Percentiles rank a stretch among this genome's conserved stretches.
These are phyloP conservation scores for Helotiales sp. DNA, from an alignment of 2,329 filamentous ascomycete genomes.

Conservation along the genomic window DNA sequence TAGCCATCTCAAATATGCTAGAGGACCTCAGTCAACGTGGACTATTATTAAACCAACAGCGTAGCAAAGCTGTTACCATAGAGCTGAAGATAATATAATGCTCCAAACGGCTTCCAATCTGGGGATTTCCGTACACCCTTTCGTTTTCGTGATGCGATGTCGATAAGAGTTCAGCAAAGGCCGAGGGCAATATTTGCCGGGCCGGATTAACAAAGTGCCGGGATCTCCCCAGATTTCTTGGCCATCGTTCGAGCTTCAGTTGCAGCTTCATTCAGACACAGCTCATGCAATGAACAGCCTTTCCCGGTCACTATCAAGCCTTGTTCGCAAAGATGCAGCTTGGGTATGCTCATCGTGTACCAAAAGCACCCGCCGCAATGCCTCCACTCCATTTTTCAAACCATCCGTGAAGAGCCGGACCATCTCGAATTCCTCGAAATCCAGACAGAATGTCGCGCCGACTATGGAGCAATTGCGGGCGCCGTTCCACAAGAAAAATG, in stretches of 20 bases:
- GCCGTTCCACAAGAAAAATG: constrained; percentile 70
- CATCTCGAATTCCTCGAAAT: constrained; percentile 38
- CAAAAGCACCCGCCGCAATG: constrained; percentile 23
- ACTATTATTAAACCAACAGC: too few relatives aligned
- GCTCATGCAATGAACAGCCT: constrained; percentile 34
- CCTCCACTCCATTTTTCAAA: constrained; percentile 34
- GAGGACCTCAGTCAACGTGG: too few relatives aligned
- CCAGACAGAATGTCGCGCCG: constrained; percentile 46
- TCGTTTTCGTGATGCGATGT: too few relatives aligned
- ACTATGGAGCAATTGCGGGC: constrained; percentile 69
- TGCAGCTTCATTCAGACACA: not conserved
- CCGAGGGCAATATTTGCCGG: too few relatives aligned
- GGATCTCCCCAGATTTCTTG: constrained; percentile 7
- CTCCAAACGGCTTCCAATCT: too few relatives aligned
- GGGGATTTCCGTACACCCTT: too few relatives aligned
- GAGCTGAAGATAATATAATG: too few relatives aligned
- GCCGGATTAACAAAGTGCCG: constrained; percentile 30
- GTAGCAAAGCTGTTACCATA: too few relatives aligned
- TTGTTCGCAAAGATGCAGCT: constrained; percentile 35
- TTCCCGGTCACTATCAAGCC: constrained; percentile 32
- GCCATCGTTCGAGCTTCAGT: constrained; percentile 22
- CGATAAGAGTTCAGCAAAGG: too few relatives aligned
- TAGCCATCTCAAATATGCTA: too few relatives aligned
- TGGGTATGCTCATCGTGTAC: constrained; percentile 42
- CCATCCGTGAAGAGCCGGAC: constrained; percentile 31